Evolutionary conservation across 768 basidiomycete species (phyloP), one percentile per base, ranked within the genome.

Genomic region (Pholiota microspora): DNA sequence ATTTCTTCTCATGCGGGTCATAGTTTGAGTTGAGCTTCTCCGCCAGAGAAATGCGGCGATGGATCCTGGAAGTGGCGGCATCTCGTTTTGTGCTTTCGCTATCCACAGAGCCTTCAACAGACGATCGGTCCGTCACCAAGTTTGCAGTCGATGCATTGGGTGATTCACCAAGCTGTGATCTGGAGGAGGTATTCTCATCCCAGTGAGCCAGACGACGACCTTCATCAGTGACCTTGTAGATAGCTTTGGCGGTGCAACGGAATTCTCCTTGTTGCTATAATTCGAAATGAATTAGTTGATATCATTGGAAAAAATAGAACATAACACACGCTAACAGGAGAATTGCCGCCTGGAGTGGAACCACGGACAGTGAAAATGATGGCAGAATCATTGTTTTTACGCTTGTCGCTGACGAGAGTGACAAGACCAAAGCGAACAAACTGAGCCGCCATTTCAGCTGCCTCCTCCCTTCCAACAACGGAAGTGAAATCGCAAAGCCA

Each of bases 401-500:
- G 81, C 77, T 90, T 94, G 70, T 94, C 92, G 74, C 88, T 90
- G 57, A 96, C 92, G 38, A 98, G 77, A 2, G 76, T 73, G 70
- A 99, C 89, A 58, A 96, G 84, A 35, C 94, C 92, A 64, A 94
- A 97, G 49, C 97, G 86, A 44, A 98, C 94, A 64, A 98, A 98
- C 68, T 98, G 97, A 3, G 95, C 97, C 2, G 92, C 89, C 84
- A 98, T 90, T 76, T 99, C 97, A 9, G 94, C 92, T 0, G 94
- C 95, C 70, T 98, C 97, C 65, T 99, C 97, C 49, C 92, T 79
- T 21, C 94, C 94, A 29, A 94, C 92, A 29, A 95, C 92, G 1
- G 95, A 97, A 0, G 97, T 94, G 63, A 94, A 97, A 70, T 99
- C 97, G 67, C 92, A 90, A 35, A 99, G 83, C 97, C 97, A 99